Base-by-base conservation (phyloP, 306 rosid species). In the Hylodesmum podocarpum region DNA sequence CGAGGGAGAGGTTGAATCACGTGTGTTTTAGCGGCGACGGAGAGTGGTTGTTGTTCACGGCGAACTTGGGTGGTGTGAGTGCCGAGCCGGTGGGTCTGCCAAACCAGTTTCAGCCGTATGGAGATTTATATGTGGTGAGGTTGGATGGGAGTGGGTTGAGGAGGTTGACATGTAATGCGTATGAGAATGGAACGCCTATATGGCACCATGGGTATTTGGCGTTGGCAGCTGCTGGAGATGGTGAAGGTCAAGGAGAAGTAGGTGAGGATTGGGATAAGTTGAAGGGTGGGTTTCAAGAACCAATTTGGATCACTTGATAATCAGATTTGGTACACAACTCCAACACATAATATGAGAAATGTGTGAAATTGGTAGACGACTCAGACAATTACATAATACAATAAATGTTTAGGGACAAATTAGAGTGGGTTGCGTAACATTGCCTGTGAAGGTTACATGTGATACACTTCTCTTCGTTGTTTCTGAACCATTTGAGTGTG, bases 81-180 rank as follows among this genome's bases (percentile, higher is more conserved):
- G 93, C 89, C 2, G 98, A 94, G 77, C 86, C 97, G 29, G 93
- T 94, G 75, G 80, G 90, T 34, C 24, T 10, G 86, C 97, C 98
- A 0, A 94, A 94, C 40, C 97, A 90, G 63, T 94, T 90, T 84
- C 98, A 94, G 83, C 98, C 97, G 24, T 94, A 90, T 8, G 97
- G 98, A 8, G 98, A 94, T 12, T 47, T 94, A 91, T 77, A 70
- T 33, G 67, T 65, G 77, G 82, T 81, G 78, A 90, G 83, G 57
- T 11, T 90, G 86, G 96, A 94, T 63, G 98, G 96, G 22, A 90
- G 84, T 33, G 95, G 89, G 24, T 66, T 94, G 81, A 88, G 77
- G 91, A 90, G 98, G 89, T 82, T 91, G 87, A 94, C 98, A 77
- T 90, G 93, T 76, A 86, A 64, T 77, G 87, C 83, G 0, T 91